Evolutionary conservation across 148 eudicot genomes (phyloP).

Genomic region (Rhododendron vialii): DNA sequence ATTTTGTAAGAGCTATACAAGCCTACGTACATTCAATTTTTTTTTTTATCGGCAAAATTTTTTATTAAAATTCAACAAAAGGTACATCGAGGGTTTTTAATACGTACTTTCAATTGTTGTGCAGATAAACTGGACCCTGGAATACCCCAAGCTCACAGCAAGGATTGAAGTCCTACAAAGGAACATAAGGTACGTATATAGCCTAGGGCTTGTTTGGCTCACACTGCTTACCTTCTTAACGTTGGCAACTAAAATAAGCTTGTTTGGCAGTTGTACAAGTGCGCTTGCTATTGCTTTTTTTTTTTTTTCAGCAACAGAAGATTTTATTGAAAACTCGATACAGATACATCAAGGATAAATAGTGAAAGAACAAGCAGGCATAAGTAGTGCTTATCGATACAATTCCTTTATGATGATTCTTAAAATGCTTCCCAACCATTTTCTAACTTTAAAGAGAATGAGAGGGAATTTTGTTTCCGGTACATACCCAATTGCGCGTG

Average conservation of each 20-base stretch:
- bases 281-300: neutral
- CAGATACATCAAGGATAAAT: too few species aligned
- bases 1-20: neutral
- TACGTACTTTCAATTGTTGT: neutral
- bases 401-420: too few species aligned
- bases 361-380: too few species aligned
- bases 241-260: neutral
- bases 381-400: too few species aligned
- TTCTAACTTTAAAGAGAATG: neutral
- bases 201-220: neutral
- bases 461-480: neutral
- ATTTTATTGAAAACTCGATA: too few species aligned
- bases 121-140: slow-evolving; percentile 54
- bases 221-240: neutral
- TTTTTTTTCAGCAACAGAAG: too few species aligned
- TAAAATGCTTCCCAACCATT: slow-evolving; percentile 7
- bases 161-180: slow-evolving; percentile 70
- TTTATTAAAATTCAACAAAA: too few species aligned
- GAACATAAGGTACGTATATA: slow-evolving; percentile 50
- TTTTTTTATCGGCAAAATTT: too few species aligned
- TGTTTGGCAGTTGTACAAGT: neutral
- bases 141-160: slow-evolving; percentile 56
- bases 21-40: neutral
- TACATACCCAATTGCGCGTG: too few species aligned
- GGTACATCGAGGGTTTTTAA: too few species aligned